Evolutionary conservation across 768 basidiomycete genomes (phyloP).

Genomic region (Fistulinella prunicolor): DNA sequence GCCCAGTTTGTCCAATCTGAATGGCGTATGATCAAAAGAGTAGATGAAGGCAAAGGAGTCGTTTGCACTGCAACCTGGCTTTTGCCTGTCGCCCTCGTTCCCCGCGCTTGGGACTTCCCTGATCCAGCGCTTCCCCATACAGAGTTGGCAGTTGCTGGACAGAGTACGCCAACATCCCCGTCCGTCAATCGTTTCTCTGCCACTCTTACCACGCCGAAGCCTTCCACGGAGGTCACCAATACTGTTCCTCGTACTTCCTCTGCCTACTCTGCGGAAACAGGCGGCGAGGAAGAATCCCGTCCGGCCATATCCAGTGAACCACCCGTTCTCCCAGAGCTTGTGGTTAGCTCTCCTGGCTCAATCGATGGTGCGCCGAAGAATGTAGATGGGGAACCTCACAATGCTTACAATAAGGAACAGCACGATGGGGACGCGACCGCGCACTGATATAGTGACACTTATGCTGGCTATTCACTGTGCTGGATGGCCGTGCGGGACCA

Average conservation of each 20-base stretch:
- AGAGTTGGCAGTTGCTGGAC: constrained; percentile 11
- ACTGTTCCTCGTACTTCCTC: constrained; percentile 26
- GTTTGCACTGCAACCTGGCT: constrained; percentile 92
- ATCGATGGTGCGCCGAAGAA: constrained; percentile 27
- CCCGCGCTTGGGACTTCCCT: constrained; percentile 77
- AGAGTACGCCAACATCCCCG: constrained; percentile 21
- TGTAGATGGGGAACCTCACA: constrained; percentile 12
- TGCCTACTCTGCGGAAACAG: constrained; percentile 29
- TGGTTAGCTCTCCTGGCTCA: constrained; percentile 34
- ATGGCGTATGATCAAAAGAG: constrained; percentile 57
- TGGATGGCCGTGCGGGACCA: too few species aligned
- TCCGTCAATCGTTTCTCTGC: constrained; percentile 23
- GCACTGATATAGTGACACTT: constrained; percentile 9
- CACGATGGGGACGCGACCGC: constrained; percentile 20
- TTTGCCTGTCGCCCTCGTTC: constrained; percentile 75
- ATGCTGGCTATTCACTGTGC: not conserved
- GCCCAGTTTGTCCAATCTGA: constrained; percentile 77
- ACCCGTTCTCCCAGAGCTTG: constrained; percentile 33
- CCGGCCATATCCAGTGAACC: constrained; percentile 27
- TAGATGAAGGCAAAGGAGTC: constrained; percentile 72
- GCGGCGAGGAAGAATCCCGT: constrained; percentile 25
- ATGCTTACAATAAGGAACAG: constrained; percentile 19
- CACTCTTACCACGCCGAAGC: constrained; percentile 27
- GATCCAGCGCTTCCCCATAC: constrained; percentile 37
- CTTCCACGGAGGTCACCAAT: constrained; percentile 24